Evolutionary conservation across 2,329 filamentous ascomycete genomes (phyloP), one percentile per base, ranked within the genome.

Genomic region (Nectriaceae sp.): DNA sequence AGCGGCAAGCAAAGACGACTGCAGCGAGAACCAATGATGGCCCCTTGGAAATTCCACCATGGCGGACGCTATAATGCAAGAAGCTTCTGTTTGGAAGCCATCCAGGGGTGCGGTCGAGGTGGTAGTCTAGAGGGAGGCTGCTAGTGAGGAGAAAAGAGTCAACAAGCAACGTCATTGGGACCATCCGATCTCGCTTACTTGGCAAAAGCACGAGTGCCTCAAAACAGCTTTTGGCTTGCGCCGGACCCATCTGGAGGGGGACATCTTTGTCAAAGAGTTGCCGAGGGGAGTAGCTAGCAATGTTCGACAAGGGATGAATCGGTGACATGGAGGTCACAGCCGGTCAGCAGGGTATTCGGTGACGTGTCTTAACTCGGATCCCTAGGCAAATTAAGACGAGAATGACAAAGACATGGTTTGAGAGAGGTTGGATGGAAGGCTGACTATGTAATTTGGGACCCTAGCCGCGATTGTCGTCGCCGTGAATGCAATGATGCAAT

Each of bases 301-400:
- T 49, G 47, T 55, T 46, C 20, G 46, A 50, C 51, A 46, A 45
- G 37, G 52, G 46, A 42, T 57, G 29, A 54, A 54, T 55, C 50
- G 46, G 54, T 50, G 47, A 62, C 53, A 44, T 52, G 50, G 46
- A 49, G 49, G 42, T 43, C 40, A 53, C 49, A 52, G 47, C 51
- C 49, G 49, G 41, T 50, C 42, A 53, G 51, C 43, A 50, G 26
- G 37, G 45, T 26, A 49, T 31, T 31, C 10, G 51, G 42, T 57
- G 57, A 59, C 53, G 54, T 57, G 57, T 55, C 57, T 49, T 46
- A n/a, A n/a, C n/a, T n/a, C n/a, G n/a, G n/a, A n/a, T n/a, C n/a
- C n/a, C n/a, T n/a, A n/a, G n/a, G n/a, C n/a, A n/a, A n/a, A n/a
- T n/a, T n/a, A n/a, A n/a, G n/a, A n/a, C n/a, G n/a, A n/a, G n/a